Base-by-base conservation (phyloP, 371 early-diverging fungal species). In the Vairimorpha ceranae region DNA sequence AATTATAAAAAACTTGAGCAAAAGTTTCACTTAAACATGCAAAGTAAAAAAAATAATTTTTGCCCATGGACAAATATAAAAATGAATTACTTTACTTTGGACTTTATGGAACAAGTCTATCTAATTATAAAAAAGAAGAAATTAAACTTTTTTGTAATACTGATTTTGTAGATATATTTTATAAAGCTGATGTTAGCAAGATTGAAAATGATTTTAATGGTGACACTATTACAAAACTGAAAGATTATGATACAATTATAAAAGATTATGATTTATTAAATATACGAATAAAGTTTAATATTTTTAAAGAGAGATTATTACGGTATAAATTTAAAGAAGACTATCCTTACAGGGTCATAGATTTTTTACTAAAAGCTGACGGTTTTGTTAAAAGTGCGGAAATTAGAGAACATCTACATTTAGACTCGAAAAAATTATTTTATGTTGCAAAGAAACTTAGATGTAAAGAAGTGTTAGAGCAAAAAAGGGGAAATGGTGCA, bases 341-440 rank as follows among this genome's bases (percentile, higher is more conserved):
- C 12, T 54, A 54, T 54, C 56, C 56, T 8, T 54, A 54, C 19
- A 41, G 27, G 25, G 32, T 64, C 33, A 43, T 64, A 15, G 32
- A 64, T 41, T n/a, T 19, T 43, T 64, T 64, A 21, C n/a, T 64
- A 27, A 43, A 4, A 8, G 8, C 41, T 29, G 64, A 41, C 2
- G 64, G 43, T 23, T 64, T 25, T 43, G 6, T 64, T 8, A 61
- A 61, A 61, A 32, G 38, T 21, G 14, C 64, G 2, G 64, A 64
- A 32, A 17, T 43, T n/a, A 6, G 14, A 38, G 27, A 61, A 35
- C 32, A 30, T 1, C 10, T 25, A 15, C 2, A 61, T 10, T 25
- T 35, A 38, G 33, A 32, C n/a, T 19, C 61, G 2, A 61, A 61
- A 38, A 61, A 38, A 38, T 15, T 61, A 19, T 61, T 33, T 30